A percentile compares a stretch with the other conserved stretches of the same genome.
These are phyloP conservation scores for Pittosporum tobira DNA, from an alignment of 129 eudicot species.

Conservation along the genomic window DNA sequence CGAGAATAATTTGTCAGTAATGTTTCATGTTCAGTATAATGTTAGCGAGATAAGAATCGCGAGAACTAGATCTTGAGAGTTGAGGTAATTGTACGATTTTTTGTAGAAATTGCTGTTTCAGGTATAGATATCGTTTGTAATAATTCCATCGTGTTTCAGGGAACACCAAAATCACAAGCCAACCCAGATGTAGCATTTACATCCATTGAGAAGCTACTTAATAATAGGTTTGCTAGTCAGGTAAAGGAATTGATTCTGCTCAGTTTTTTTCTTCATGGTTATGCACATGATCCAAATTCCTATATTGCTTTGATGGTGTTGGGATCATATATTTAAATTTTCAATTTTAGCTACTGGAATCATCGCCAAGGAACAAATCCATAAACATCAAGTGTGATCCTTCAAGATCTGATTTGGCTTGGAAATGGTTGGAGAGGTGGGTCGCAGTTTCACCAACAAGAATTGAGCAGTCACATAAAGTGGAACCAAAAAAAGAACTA, in stretches of 20 bases:
- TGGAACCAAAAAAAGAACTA: constrained; percentile 16
- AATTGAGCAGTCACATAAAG: constrained; percentile 19
- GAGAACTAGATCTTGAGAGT: too few species aligned
- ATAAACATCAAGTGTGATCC: constrained; percentile 73
- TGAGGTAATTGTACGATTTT: not conserved
- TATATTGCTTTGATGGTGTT: not conserved
- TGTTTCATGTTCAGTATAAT: too few species aligned
- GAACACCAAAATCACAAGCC: constrained; percentile 21
- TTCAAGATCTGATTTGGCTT: constrained; percentile 52
- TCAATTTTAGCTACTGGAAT: constrained; percentile 50
- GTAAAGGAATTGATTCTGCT: too few species aligned
- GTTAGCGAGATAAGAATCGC: too few species aligned
- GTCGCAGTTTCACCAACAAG: constrained; percentile 52
- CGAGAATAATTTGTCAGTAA: too few species aligned
- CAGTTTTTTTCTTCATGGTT: not conserved
- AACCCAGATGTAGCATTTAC: constrained; percentile 21
- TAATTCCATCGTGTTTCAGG: constrained; percentile 33
- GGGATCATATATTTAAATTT: not conserved
- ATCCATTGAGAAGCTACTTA: constrained; percentile 68
- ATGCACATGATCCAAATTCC: not conserved
- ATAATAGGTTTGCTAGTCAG: constrained; percentile 79
- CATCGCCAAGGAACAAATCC: constrained; percentile 50
- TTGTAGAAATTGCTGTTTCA: not conserved
- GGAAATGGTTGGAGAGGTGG: constrained; percentile 98
- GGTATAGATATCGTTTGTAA: not conserved